phyloP scores from a whole-genome alignment of 306 rosid species.

The Quercus robur region DNA sequence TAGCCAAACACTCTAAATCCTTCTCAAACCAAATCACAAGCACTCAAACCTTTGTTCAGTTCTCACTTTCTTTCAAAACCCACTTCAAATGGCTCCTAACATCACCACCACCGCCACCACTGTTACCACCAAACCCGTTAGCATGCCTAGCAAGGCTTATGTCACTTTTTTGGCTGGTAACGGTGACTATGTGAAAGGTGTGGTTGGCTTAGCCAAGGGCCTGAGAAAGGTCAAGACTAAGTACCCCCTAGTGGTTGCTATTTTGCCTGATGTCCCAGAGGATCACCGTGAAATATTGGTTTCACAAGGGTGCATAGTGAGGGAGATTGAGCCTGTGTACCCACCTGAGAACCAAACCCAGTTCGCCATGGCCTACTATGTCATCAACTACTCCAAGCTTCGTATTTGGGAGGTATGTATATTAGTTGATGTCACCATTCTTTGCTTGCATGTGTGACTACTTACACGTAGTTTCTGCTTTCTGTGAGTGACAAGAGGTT shows the following conservation, averaged over 20 bases:
- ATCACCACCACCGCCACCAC: conserved; percentile 13
- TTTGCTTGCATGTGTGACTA: neutral
- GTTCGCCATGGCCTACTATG: conserved; percentile 78
- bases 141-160: conserved; percentile 34
- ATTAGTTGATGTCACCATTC: neutral
- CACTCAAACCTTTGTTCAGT: neutral
- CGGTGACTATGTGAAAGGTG: conserved; percentile 77
- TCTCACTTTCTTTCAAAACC: neutral
- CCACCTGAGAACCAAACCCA: conserved; percentile 76
- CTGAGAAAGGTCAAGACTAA: conserved; percentile 53
- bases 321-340: conserved; percentile 58
- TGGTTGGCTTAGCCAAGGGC: conserved; percentile 85
- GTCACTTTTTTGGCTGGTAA: conserved; percentile 83
- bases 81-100: conserved; percentile 51
- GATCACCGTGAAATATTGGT: conserved; percentile 56
- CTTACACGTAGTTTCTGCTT: conserved; percentile 1
- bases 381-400: conserved; percentile 86
- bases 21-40: neutral
- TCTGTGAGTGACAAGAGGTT: too few relatives aligned
- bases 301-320: conserved; percentile 68
- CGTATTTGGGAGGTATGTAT: conserved; percentile 78
- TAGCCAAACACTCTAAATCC: neutral
- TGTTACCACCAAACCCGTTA: neutral
- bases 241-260: conserved; percentile 77
- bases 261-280: conserved; percentile 71